A percentile compares a stretch with the other conserved stretches of the same genome.
phyloP scores from a whole-genome alignment of 345 rosid species.

The Cochlearia excelsa region DNA sequence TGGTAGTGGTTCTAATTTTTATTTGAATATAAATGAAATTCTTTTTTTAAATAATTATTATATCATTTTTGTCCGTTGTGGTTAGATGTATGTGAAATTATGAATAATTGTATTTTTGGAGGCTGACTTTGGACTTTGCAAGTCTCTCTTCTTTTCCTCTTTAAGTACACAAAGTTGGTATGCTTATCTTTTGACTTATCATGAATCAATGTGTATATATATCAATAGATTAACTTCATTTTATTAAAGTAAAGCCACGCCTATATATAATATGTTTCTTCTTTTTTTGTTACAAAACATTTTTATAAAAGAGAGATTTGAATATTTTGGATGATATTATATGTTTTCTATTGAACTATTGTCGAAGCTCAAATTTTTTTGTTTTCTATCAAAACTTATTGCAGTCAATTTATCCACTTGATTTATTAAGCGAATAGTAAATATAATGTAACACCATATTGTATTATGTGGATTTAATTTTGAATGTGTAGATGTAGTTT shows the following conservation, averaged over 20 bases:
- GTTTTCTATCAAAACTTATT: not conserved
- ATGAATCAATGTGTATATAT: constrained; percentile 17
- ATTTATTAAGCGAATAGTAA: too few species aligned
- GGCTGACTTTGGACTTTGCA: constrained; percentile 28
- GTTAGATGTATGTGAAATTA: constrained; percentile 10
- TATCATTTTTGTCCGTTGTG: constrained; percentile 1
- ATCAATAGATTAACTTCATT: constrained; percentile 1
- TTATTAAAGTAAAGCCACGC: constrained; percentile 25
- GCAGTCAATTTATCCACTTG: not conserved
- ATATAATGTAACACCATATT: too few species aligned
- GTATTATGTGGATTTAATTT: too few species aligned
- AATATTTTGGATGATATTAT: constrained; percentile 12
- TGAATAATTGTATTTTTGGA: constrained; percentile 5
- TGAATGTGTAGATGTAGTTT: too few species aligned
- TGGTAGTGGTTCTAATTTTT: too few species aligned
- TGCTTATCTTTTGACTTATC: constrained; percentile 32
- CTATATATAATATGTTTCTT: not conserved
- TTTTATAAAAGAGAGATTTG: constrained; percentile 9
- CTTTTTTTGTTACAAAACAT: constrained; percentile 9
- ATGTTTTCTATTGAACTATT: constrained; percentile 8
- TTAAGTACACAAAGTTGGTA: constrained; percentile 20
- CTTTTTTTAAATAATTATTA: not conserved
- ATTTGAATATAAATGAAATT: not conserved
- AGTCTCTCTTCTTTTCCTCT: constrained; percentile 5
- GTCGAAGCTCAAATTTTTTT: not conserved